Evolutionary conservation across 73 alveolate genomes (phyloP).

Genomic region (Symbiodinium pilosum): DNA sequence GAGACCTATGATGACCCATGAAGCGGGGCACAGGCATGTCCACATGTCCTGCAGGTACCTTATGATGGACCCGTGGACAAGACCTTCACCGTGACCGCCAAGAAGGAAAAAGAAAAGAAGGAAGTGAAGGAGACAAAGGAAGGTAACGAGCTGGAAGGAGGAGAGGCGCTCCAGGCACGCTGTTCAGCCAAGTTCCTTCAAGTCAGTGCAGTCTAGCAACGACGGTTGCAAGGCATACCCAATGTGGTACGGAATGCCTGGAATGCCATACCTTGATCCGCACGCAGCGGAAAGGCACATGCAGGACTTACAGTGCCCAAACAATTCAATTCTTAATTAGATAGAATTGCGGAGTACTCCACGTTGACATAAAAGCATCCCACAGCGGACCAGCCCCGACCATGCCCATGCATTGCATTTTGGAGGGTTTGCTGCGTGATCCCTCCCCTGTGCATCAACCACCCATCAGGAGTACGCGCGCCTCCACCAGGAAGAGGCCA

Average conservation of each 20-base stretch:
- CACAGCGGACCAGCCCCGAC: too few relatives aligned
- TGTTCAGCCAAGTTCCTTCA: too few relatives aligned
- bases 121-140: conserved; percentile 5
- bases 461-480: conserved; percentile 82
- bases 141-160: not conserved
- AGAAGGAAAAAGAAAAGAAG: conserved; percentile 57
- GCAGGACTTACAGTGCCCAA: conserved; percentile 22
- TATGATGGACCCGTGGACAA: conserved; percentile 76
- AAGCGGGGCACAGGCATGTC: too few relatives aligned
- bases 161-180: not conserved
- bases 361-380: too few relatives aligned
- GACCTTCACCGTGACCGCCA: conserved; percentile 30
- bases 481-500: conserved; percentile 73
- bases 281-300: conserved; percentile 78
- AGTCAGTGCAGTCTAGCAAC: not conserved
- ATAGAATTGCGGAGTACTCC: not conserved
- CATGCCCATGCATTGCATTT: too few relatives aligned
- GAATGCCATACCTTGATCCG: conserved; percentile 35
- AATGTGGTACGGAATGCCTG: conserved; percentile 52
- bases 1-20: too few relatives aligned
- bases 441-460: too few relatives aligned
- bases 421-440: too few relatives aligned
- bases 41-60: conserved; percentile 5
- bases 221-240: not conserved
- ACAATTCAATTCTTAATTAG: too few relatives aligned